These are phyloP conservation scores for Seiridium unicorne DNA, from an alignment of 2,329 filamentous ascomycete species.

Conservation along the genomic window DNA sequence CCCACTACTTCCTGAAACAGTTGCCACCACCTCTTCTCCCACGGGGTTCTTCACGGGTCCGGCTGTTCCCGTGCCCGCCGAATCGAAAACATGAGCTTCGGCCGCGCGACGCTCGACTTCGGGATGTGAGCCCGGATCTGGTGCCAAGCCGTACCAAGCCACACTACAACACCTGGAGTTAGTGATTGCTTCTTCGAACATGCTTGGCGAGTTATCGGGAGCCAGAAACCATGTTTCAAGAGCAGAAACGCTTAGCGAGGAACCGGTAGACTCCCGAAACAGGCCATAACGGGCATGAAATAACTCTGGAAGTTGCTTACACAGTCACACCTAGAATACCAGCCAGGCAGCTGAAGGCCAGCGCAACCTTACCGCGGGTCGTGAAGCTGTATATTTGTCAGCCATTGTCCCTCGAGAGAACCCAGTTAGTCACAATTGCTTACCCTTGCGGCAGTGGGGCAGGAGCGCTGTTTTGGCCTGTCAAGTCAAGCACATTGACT, in stretches of 20 bases:
- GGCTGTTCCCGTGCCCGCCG: neutral
- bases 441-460: slow-evolving; percentile 46
- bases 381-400: slow-evolving; percentile 52
- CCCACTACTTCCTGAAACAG: neutral
- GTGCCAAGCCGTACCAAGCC: slow-evolving; percentile 56
- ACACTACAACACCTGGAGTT: slow-evolving; percentile 34
- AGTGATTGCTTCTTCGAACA: too few species aligned
- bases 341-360: slow-evolving; percentile 69
- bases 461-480: slow-evolving; percentile 56
- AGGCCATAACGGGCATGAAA: too few species aligned
- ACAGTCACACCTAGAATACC: slow-evolving; percentile 68
- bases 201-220: too few species aligned
- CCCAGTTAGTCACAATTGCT: neutral
- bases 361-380: slow-evolving; percentile 66
- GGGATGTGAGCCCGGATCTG: slow-evolving; percentile 14
- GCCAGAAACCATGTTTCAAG: too few species aligned
- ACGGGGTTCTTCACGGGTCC: neutral
- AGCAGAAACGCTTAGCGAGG: too few species aligned
- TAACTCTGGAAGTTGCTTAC: too few species aligned
- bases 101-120: slow-evolving; percentile 9
- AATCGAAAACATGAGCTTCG: slow-evolving; percentile 8
- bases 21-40: neutral
- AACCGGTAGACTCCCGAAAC: too few species aligned
- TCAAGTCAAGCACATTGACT: slow-evolving; percentile 59
- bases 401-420: neutral